A percentile compares a stretch with the other conserved stretches of the same genome.
phyloP scores from a whole-genome alignment of 441 rosid species.

The Populus trichocarpa region DNA sequence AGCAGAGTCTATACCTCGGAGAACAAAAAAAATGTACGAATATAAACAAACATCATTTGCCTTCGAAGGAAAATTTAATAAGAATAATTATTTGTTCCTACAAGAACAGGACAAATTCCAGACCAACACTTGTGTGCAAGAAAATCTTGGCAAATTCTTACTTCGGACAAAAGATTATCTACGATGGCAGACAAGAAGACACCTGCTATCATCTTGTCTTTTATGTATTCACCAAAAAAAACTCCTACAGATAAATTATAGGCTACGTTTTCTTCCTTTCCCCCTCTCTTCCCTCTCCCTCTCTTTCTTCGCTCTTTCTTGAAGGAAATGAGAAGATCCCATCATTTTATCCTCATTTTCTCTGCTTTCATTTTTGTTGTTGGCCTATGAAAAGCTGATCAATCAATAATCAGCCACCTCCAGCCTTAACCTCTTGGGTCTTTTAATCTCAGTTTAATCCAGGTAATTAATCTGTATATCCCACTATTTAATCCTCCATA shows the following conservation, averaged over 20 bases:
- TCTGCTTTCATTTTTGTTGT: constrained; percentile 17
- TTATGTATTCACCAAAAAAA: too few relatives aligned
- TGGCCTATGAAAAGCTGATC: constrained; percentile 25
- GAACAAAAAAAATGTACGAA: background rate
- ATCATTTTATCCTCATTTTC: constrained; percentile 16
- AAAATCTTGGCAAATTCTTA: background rate
- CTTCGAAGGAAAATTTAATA: background rate
- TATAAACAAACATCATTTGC: background rate
- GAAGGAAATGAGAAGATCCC: constrained; percentile 2
- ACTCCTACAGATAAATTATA: too few relatives aligned
- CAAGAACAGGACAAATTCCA: background rate
- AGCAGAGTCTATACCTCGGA: background rate
- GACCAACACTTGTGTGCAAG: background rate
- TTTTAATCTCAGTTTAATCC: constrained; percentile 62
- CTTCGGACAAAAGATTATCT: background rate
- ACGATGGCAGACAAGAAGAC: background rate
- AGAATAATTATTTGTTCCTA: background rate
- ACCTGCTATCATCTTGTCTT: background rate
- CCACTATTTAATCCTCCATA: background rate
- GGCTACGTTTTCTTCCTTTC: background rate
- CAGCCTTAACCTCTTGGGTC: constrained; percentile 45
- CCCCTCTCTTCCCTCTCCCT: background rate
- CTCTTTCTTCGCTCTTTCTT: background rate
- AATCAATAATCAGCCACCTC: constrained; percentile 11
- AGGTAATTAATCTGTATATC: constrained; percentile 32